phyloP scores from a whole-genome alignment of 2,329 filamentous ascomycete genomes.

The Fusarium chuoi region DNA sequence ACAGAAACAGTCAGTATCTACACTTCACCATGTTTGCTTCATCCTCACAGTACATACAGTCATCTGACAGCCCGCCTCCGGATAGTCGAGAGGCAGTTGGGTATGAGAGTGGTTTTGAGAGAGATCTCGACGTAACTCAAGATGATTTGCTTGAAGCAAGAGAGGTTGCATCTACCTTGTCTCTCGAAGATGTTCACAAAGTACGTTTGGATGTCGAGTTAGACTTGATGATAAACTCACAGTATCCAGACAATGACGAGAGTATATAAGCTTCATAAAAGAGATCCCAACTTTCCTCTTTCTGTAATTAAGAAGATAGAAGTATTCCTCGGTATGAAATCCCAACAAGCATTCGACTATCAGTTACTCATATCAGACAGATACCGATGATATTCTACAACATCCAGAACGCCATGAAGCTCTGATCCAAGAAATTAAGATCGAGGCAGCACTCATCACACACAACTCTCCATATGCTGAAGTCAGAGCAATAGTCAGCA shows the following conservation, averaged over 20 bases:
- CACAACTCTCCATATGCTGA: slow-evolving; percentile 66
- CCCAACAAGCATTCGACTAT: not conserved
- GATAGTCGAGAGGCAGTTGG: not conserved
- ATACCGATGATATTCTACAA: slow-evolving; percentile 46
- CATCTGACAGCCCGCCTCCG: not conserved
- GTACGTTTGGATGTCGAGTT: slow-evolving; percentile 20
- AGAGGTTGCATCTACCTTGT: slow-evolving; percentile 49
- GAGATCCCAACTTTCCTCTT: slow-evolving; percentile 53
- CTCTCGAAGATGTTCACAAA: slow-evolving; percentile 48
- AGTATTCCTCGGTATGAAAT: slow-evolving; percentile 48
- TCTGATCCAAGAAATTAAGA: slow-evolving; percentile 61
- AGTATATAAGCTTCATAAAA: slow-evolving; percentile 49
- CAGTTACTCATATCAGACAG: slow-evolving; percentile 18
- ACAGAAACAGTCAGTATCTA: slow-evolving; percentile 11
- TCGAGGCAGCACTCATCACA: slow-evolving; percentile 61
- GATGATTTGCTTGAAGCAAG: slow-evolving; percentile 58
- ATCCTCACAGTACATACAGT: not conserved
- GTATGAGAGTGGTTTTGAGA: slow-evolving; percentile 6
- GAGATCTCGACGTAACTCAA: slow-evolving; percentile 52
- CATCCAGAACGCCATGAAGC: slow-evolving; percentile 51
- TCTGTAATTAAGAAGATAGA: slow-evolving; percentile 50
- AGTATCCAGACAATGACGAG: slow-evolving; percentile 47
- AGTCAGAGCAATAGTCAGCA: slow-evolving; percentile 64
- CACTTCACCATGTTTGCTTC: not conserved
- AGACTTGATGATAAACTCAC: not conserved